Evolutionary conservation across 768 basidiomycete genomes (phyloP).

Genomic region (Tremella mesenterica): DNA sequence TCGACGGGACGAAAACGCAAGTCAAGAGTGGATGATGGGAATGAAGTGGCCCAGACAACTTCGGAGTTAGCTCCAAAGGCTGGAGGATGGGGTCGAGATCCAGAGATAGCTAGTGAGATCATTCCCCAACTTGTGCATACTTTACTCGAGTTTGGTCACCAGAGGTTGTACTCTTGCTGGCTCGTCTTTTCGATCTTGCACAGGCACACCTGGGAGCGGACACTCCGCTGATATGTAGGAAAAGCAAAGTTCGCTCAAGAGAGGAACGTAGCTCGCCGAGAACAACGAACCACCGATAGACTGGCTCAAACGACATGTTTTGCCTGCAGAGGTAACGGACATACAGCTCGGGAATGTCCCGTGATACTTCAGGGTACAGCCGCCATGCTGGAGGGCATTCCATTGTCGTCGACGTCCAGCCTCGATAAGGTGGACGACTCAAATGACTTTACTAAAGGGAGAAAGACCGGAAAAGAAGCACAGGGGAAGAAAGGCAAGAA

Average conservation of each 20-base stretch:
- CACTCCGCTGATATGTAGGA: constrained; percentile 4
- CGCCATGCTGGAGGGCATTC: not conserved
- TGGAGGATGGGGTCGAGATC: constrained; percentile 29
- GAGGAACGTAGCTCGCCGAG: constrained; percentile 55
- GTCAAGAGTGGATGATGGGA: not conserved
- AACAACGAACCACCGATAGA: constrained; percentile 57
- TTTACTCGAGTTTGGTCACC: too few species aligned
- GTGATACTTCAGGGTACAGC: constrained; percentile 41
- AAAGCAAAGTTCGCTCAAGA: constrained; percentile 21
- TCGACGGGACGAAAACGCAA: not conserved
- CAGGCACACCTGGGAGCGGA: constrained; percentile 6
- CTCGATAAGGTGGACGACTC: not conserved
- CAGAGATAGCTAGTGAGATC: constrained; percentile 30
- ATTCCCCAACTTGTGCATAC: not conserved
- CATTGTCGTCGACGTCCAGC: too few species aligned
- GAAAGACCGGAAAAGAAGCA: constrained; percentile 23
- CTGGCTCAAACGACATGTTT: constrained; percentile 63
- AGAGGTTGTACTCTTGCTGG: too few species aligned
- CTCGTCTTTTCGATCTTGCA: too few species aligned
- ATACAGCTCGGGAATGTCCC: constrained; percentile 74
- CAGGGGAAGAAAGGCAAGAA: constrained; percentile 31
- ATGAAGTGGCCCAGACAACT: not conserved
- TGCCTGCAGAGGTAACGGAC: constrained; percentile 74
- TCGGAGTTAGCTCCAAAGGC: not conserved
- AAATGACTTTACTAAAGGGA: constrained; percentile 1